phyloP scores from a whole-genome alignment of 805 yeast species.

The Candida tammaniensis region DNA sequence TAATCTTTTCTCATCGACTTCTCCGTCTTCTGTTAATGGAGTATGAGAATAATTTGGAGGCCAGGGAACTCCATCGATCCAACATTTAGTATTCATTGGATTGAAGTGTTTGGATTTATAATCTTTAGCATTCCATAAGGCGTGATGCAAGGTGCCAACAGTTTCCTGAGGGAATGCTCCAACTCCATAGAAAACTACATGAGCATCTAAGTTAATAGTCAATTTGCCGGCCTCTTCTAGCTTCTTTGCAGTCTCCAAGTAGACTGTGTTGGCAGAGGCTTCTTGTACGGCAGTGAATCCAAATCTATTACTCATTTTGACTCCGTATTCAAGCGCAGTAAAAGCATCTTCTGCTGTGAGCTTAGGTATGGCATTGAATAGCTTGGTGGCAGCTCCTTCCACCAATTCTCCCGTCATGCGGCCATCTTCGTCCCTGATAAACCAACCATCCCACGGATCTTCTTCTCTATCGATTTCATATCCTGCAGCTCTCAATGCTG shows the following conservation, averaged over 20 bases:
- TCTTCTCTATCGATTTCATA: constrained; percentile 20
- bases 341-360: constrained; percentile 18
- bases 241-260: constrained; percentile 20
- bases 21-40: constrained; percentile 16
- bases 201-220: constrained; percentile 21
- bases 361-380: constrained; percentile 19
- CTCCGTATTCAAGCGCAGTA: constrained; percentile 20
- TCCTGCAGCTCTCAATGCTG: constrained; percentile 24
- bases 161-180: constrained; percentile 21
- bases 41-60: constrained; percentile 20
- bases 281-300: constrained; percentile 24
- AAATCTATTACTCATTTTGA: constrained; percentile 20
- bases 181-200: constrained; percentile 22
- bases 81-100: constrained; percentile 20
- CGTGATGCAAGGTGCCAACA: constrained; percentile 20
- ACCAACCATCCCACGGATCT: constrained; percentile 25
- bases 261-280: constrained; percentile 22
- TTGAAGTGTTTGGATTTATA: constrained; percentile 22
- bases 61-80: constrained; percentile 27
- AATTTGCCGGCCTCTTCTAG: constrained; percentile 16
- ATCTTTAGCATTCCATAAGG: constrained; percentile 17
- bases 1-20: constrained; percentile 15
- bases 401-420: constrained; percentile 23
- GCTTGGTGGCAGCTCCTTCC: constrained; percentile 22
- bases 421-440: constrained; percentile 21